A percentile compares a stretch with the other conserved stretches of the same genome.
Evolutionary conservation across 495 filamentous ascomycete species (phyloP).

Genomic region (Amorphotheca resinae): DNA sequence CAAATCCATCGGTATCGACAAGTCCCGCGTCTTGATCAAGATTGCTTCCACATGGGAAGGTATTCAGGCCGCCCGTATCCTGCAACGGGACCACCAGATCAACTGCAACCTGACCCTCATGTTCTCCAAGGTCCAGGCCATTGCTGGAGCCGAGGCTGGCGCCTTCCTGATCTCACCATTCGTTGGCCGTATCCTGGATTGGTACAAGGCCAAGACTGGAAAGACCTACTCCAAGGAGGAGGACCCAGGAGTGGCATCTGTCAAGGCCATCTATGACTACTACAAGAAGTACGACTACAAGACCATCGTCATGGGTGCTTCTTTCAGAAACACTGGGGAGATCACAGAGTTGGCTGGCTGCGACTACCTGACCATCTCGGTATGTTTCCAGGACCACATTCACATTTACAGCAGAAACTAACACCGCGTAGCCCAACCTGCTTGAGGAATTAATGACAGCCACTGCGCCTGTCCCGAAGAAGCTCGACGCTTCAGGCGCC

Average conservation of each 20-base stretch:
- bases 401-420: constrained; percentile 1
- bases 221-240: constrained; percentile 79
- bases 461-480: constrained; percentile 67
- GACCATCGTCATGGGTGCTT: constrained; percentile 98
- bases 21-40: constrained; percentile 88
- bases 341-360: constrained; percentile 97
- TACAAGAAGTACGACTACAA: constrained; percentile 99
- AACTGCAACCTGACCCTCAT: constrained; percentile 99
- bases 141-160: constrained; percentile 90
- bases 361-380: constrained; percentile 96
- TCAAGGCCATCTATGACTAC: constrained; percentile 98
- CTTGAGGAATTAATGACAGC: constrained; percentile 90
- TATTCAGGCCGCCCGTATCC: constrained; percentile 90
- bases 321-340: constrained; percentile 90
- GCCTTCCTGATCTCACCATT: constrained; percentile 99
- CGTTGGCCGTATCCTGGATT: constrained; percentile 98
- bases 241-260: constrained; percentile 93
- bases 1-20: constrained; percentile 77
- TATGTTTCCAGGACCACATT: constrained; percentile 30
- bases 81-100: constrained; percentile 85
- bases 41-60: constrained; percentile 89
- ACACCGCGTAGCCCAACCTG: constrained; percentile 56
- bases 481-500: constrained; percentile 66
- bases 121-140: constrained; percentile 93
- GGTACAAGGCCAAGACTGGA: constrained; percentile 95